A percentile compares a stretch with the other conserved stretches of the same genome.
Evolutionary conservation across 2,329 filamentous ascomycete genomes (phyloP).

Genomic region (Camptophora hylomeconis): DNA sequence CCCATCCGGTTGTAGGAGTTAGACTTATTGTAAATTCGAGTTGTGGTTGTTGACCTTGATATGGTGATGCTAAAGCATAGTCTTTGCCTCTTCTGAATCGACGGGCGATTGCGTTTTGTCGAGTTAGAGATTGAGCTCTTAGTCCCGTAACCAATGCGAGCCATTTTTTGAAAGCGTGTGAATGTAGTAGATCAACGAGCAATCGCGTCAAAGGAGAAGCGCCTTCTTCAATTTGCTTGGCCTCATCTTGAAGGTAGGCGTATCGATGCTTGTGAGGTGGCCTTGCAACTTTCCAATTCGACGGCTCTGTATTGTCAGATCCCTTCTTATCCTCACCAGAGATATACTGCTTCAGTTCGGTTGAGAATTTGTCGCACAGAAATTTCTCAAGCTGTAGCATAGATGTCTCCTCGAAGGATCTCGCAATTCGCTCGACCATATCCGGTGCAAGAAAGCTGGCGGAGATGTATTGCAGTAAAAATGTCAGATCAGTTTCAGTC

Average conservation of each 20-base stretch:
- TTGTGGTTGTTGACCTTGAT: conserved; percentile 56
- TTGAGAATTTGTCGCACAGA: conserved; percentile 63
- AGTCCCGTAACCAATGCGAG: conserved; percentile 70
- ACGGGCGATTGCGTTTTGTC: conserved; percentile 66
- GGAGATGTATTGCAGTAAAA: conserved; percentile 78
- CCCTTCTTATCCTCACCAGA: conserved; percentile 45
- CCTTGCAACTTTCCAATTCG: conserved; percentile 60
- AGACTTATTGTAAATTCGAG: conserved; percentile 79
- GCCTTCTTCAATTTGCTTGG: conserved; percentile 21
- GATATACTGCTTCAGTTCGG: conserved; percentile 58
- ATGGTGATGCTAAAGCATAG: conserved; percentile 84
- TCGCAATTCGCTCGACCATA: conserved; percentile 67
- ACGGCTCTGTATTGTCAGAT: conserved; percentile 22
- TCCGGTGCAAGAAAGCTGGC: conserved; percentile 88
- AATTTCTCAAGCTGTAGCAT: conserved; percentile 73
- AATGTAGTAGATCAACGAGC: conserved; percentile 70
- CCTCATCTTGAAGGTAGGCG: conserved; percentile 44
- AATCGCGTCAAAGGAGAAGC: conserved; percentile 56
- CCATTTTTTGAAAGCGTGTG: conserved; percentile 78
- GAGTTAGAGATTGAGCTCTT: conserved; percentile 43
- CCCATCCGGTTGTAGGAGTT: conserved; percentile 78
- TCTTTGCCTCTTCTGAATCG: conserved; percentile 78
- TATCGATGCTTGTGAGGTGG: conserved; percentile 95
- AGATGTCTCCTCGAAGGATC: conserved; percentile 69
- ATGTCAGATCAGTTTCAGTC: conserved; percentile 70